Percentiles rank a stretch among this genome's conserved stretches.
Conservation (phyloP, 169 alveolate genomes). For the Plasmodium adleri region DNA sequence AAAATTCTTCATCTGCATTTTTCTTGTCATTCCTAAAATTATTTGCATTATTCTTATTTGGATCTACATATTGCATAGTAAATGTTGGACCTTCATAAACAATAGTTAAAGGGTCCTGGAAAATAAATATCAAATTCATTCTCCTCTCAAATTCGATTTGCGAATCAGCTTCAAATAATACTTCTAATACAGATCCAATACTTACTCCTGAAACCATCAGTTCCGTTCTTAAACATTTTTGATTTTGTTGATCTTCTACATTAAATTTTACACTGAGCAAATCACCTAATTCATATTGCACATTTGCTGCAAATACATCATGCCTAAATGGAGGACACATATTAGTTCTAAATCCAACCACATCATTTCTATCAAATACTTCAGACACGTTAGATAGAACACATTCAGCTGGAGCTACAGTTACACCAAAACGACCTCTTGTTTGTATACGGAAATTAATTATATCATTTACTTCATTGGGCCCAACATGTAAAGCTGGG, state of each 20-base stretch:
- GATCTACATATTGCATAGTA: constrained; percentile 81
- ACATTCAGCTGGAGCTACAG: constrained; percentile 94
- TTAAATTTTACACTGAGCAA: constrained; percentile 86
- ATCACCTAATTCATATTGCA: constrained; percentile 87
- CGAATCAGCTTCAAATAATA: constrained; percentile 89
- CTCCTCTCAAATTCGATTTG: constrained; percentile 89
- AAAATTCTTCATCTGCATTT: constrained; percentile 34
- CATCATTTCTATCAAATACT: constrained; percentile 92
- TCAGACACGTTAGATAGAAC: constrained; percentile 88
- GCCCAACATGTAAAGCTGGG: constrained; percentile 82
- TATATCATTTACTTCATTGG: constrained; percentile 82
- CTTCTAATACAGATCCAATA: constrained; percentile 93
- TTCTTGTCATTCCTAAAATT: constrained; percentile 22
- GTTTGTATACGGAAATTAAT: constrained; percentile 86
- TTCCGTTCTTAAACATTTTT: constrained; percentile 91
- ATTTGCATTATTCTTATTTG: constrained; percentile 33
- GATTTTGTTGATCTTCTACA: constrained; percentile 88
- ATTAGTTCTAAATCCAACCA: constrained; percentile 91
- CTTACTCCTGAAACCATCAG: constrained; percentile 92
- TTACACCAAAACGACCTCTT: constrained; percentile 93
- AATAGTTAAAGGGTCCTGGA: constrained; percentile 88
- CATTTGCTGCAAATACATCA: constrained; percentile 89
- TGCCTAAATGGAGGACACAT: constrained; percentile 83
- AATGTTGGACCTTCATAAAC: constrained; percentile 88
- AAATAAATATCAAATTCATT: constrained; percentile 90